Base-by-base conservation (phyloP, 352 stramenopile genomes). In the Hyaloperonospora arabidopsidis region DNA sequence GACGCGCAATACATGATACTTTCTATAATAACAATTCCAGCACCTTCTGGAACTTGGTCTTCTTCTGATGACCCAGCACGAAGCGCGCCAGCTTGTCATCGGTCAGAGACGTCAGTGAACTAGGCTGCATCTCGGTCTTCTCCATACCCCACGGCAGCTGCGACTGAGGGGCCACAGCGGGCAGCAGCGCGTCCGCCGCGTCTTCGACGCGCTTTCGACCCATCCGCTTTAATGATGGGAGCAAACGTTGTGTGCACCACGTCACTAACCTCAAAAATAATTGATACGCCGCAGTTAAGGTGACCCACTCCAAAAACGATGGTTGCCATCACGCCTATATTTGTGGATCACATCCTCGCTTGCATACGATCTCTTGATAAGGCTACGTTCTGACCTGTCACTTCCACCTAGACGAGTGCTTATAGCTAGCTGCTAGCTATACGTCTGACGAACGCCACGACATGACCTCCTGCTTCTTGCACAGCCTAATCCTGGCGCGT, bases 11-110 rank as follows among this genome's bases (percentile, higher is more conserved):
- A 32, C 25, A 8, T 8, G 4, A 4, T 32, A 10, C 25, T 32
- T 32, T 8, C 4, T 32, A 8, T 32, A 32, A 4, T 8, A 32
- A 32, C 11, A 18, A 61, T 45, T 14, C 59, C 49, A n/a, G n/a
- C 41, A 86, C 79, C 68, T 89, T 87, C 50, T 92, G 76, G 49
- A 92, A 94, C 69, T 88, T 89, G 65, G 79, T 90, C 52, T 94
- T 94, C 56, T 87, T 88, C 63, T 90, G 76, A 49, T 76, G 64
- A 13, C 81, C 84, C 32, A 94, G 65, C 35, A 84, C 79, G 44
- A 89, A 89, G 11, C 77, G 75, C 65, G 79, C 79, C 45, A 89
- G 62, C 53, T 89, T 89, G 54, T 89, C 79, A 63, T 89, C 79
- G 25, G 79, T 88, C 48, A 89, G 72, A 34, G 63, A 44, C 36